Evolutionary conservation across 805 yeast species (phyloP).

Genomic region (Candida tibetensis): DNA sequence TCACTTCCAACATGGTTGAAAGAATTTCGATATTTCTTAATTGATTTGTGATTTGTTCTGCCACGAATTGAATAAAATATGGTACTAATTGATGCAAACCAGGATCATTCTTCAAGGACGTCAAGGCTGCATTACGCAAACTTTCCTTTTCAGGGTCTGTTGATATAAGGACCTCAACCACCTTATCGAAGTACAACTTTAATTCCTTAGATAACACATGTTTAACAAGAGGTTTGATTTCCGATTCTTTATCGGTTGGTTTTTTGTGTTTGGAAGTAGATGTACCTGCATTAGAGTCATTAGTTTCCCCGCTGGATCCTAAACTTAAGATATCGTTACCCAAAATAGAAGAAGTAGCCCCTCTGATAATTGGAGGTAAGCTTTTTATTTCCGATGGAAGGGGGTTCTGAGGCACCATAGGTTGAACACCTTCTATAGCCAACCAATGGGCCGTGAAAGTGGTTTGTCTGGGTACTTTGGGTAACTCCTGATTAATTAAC

Average conservation of each 20-base stretch:
- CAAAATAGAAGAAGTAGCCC: conserved; percentile 60
- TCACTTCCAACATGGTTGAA: conserved; percentile 83
- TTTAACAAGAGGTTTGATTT: conserved; percentile 85
- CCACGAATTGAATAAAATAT: conserved; percentile 91
- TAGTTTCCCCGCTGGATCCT: conserved; percentile 27
- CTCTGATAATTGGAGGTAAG: conserved; percentile 75
- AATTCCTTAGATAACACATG: conserved; percentile 93
- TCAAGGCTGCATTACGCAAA: conserved; percentile 75
- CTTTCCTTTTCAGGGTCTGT: conserved; percentile 54
- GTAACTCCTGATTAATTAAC: conserved; percentile 88
- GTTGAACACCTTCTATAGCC: conserved; percentile 98
- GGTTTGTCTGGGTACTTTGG: conserved; percentile 89
- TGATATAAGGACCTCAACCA: conserved; percentile 70
- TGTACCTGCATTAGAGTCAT: conserved; percentile 44
- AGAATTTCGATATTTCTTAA: conserved; percentile 67
- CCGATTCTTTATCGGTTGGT: conserved; percentile 46
- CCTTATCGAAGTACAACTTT: conserved; percentile 89
- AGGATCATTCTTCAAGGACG: conserved; percentile 84
- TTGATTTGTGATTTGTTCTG: conserved; percentile 91
- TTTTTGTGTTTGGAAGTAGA: conserved; percentile 15
- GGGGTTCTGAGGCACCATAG: conserved; percentile 96
- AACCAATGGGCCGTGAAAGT: conserved; percentile 96
- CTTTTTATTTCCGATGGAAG: conserved; percentile 72
- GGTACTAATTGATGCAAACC: conserved; percentile 97
- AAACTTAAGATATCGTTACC: conserved; percentile 38